Evolutionary conservation across 176 grass and related monocot species (phyloP), one percentile per base, ranked within the genome.

Genomic region (Oryza longistaminata): DNA sequence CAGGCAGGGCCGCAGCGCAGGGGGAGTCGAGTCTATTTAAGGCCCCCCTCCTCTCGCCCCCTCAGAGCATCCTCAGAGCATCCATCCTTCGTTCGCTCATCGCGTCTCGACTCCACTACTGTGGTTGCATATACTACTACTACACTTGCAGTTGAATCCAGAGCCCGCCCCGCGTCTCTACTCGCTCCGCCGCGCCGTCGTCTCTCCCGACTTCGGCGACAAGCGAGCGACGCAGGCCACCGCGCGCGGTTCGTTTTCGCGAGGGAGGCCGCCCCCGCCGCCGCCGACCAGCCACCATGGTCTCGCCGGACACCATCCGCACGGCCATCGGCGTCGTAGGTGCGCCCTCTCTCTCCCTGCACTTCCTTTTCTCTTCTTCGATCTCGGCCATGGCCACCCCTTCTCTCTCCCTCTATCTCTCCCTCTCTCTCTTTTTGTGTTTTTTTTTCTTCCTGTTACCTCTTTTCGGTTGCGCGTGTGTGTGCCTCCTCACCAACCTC

Each of bases 281-380:
- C 46, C 46, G 33, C 46, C 46, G 46, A 26, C 11, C 35, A 37
- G 58, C 34, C 22, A 50, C 74, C 86, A 93, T 97, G 94, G 39
- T 97, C 81, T 90, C 92, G 6, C 2, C 85, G 0, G 92, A 97
- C 76, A 48, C 76, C 83, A 94, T 94, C 75, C 87, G 94, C 65
- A 97, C 94, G 6, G 92, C 62, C 67, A 82, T 97, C 79, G 94
- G 94, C 48, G 83, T 97, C 75, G 48, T 97, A 45, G 94, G 94
- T 92, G 84, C 17, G 85, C 83, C 80, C 0, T 11, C 1, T 17
- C 37, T 39, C 37, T 39, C 37, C 6, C 37, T 31, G 29, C 29
- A 31, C 6, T 44, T 55, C 16, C 2, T 17, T 0, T 55, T 6
- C 4, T 52, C 16, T 53, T 53, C 49, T 53, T 53, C 16, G 16